Evolutionary conservation across 176 grass and related monocot genomes (phyloP).

Genomic region (Stipa capillata): DNA sequence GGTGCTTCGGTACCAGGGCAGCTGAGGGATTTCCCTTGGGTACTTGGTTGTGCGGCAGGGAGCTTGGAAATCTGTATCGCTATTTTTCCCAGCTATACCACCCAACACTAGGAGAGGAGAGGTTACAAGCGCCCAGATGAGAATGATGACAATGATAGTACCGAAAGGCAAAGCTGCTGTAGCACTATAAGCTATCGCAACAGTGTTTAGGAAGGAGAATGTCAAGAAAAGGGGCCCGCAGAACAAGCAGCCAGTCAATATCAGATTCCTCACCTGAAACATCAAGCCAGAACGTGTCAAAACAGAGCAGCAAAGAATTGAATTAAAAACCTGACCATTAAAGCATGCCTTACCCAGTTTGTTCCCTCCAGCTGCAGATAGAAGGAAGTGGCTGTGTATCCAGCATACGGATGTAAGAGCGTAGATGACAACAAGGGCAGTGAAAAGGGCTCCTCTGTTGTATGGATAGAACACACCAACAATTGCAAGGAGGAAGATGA

Average conservation of each 20-base stretch:
- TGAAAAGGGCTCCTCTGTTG: conserved; percentile 91
- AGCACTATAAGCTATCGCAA: conserved; percentile 82
- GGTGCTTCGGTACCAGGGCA: conserved; percentile 82
- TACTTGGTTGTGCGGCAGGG: conserved; percentile 82
- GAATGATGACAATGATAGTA: conserved; percentile 88
- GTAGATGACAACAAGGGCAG: conserved; percentile 87
- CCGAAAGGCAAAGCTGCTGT: conserved; percentile 91
- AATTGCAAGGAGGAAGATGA: conserved; percentile 88
- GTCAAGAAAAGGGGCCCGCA: conserved; percentile 91
- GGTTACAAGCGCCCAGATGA: conserved; percentile 92
- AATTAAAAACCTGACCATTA: conserved; percentile 15
- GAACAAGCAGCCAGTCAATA: conserved; percentile 85
- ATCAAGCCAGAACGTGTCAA: neutral
- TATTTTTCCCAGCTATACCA: conserved; percentile 93
- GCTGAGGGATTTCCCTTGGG: conserved; percentile 83
- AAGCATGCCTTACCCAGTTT: conserved; percentile 69
- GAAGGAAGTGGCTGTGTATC: conserved; percentile 81
- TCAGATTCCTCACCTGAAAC: conserved; percentile 90
- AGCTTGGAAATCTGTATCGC: conserved; percentile 76
- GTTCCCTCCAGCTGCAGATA: conserved; percentile 88
- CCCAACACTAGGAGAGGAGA: conserved; percentile 85
- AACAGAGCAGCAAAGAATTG: neutral
- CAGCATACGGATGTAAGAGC: conserved; percentile 95
- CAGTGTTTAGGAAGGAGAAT: conserved; percentile 92
- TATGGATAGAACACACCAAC: conserved; percentile 93